A percentile compares a stretch with the other conserved stretches of the same genome.
Conservation (phyloP, 495 filamentous ascomycete species). For the Xanthoparmelia taractica region DNA sequence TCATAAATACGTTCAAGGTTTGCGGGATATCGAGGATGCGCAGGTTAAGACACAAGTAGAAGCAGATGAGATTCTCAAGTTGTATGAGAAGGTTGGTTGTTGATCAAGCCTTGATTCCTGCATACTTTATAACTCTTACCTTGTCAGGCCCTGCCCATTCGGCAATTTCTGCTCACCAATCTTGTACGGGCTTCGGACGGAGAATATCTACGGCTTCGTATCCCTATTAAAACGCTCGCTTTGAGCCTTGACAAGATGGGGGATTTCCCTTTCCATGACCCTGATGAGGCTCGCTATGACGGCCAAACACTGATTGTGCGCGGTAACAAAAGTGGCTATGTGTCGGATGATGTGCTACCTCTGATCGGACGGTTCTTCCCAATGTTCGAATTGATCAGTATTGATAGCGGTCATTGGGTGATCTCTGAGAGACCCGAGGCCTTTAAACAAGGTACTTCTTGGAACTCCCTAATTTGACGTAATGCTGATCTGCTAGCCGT, state of each 20-base stretch:
- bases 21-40: constrained; percentile 69
- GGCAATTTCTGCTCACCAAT: constrained; percentile 93
- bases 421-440: constrained; percentile 86
- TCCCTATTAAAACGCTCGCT: constrained; percentile 53
- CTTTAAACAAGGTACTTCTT: constrained; percentile 61
- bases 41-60: constrained; percentile 60
- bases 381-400: constrained; percentile 65
- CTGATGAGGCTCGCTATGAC: constrained; percentile 52
- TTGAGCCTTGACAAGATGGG: constrained; percentile 58
- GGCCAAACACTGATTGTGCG: constrained; percentile 78
- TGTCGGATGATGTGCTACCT: constrained; percentile 81
- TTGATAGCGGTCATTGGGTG: constrained; percentile 90
- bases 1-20: constrained; percentile 71
- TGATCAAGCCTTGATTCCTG: not conserved
- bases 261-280: constrained; percentile 76
- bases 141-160: constrained; percentile 57
- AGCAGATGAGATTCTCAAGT: constrained; percentile 68
- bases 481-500: constrained; percentile 40
- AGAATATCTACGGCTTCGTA: constrained; percentile 44
- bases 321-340: constrained; percentile 75
- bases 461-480: not conserved
- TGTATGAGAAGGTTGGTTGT: constrained; percentile 60
- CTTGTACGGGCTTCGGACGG: constrained; percentile 48
- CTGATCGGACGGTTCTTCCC: constrained; percentile 87
- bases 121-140: not conserved